Evolutionary conservation across 805 yeast genomes (phyloP).

Genomic region (Phaffomyces thermotolerans): DNA sequence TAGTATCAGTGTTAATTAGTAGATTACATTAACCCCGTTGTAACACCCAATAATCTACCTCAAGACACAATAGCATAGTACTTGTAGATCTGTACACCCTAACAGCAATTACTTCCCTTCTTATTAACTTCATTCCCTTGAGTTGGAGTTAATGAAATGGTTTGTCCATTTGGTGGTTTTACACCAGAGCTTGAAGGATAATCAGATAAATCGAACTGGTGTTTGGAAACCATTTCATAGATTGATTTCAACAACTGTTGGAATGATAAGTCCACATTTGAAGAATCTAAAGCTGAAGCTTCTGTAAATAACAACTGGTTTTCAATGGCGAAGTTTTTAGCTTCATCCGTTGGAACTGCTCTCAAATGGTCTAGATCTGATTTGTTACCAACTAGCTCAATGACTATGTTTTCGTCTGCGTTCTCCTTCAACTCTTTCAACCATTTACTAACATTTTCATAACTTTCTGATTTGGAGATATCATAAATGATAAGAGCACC

Average conservation of each 20-base stretch:
- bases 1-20: too few relatives aligned
- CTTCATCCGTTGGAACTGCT: slow-evolving; percentile 97
- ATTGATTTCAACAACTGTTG: slow-evolving; percentile 88
- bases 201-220: slow-evolving; percentile 84
- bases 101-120: slow-evolving; percentile 58
- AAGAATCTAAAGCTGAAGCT: slow-evolving; percentile 89
- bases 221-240: slow-evolving; percentile 89
- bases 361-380: slow-evolving; percentile 86
- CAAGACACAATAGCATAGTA: neutral
- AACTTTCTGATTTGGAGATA: slow-evolving; percentile 82
- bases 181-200: slow-evolving; percentile 42
- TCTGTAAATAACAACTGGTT: slow-evolving; percentile 90
- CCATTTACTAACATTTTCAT: slow-evolving; percentile 84
- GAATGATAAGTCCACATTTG: slow-evolving; percentile 92
- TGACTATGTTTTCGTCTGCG: slow-evolving; percentile 91
- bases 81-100: neutral
- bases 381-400: slow-evolving; percentile 89
- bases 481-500: slow-evolving; percentile 96
- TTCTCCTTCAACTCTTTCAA: slow-evolving; percentile 84
- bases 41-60: neutral
- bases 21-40: neutral
- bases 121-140: slow-evolving; percentile 71
- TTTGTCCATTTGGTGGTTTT: slow-evolving; percentile 78
- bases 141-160: slow-evolving; percentile 87
- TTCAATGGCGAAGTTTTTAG: slow-evolving; percentile 88